Conservation (phyloP, 2,329 filamentous ascomycete species). For the Dryadomyces quercus-mongolicae region DNA sequence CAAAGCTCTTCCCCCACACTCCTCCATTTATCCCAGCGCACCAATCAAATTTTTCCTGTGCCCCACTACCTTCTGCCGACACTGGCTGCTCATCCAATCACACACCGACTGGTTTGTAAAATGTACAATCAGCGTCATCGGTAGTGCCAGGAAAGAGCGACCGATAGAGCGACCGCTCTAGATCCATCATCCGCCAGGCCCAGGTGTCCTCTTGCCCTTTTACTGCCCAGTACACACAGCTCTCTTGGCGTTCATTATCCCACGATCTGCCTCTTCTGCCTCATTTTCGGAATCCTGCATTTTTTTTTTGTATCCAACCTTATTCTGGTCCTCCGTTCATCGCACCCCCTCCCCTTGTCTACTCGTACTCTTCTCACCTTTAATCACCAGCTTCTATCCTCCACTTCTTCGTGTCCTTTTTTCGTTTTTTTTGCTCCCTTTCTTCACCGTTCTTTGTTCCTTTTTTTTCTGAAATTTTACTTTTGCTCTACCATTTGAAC, state of each 20-base stretch:
- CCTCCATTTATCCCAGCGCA: neutral
- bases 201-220: neutral
- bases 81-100: neutral
- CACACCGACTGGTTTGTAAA: neutral
- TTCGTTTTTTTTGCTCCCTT: neutral
- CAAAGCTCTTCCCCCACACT: neutral
- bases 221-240: too few relatives aligned
- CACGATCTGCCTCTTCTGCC: neutral
- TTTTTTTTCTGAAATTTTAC: neutral
- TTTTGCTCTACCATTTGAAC: neutral
- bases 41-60: neutral
- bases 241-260: neutral
- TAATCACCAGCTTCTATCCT: neutral
- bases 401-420: neutral
- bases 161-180: neutral
- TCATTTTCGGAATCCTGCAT: neutral
- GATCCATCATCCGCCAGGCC: neutral
- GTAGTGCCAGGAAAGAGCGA: constrained; percentile 1
- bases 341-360: neutral
- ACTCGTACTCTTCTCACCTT: neutral
- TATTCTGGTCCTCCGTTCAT: neutral
- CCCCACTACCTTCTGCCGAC: neutral
- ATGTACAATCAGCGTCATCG: neutral
- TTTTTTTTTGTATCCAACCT: neutral
- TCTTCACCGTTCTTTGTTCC: neutral